Percentiles rank a stretch among this genome's conserved stretches.
phyloP scores from a whole-genome alignment of 2,329 filamentous ascomycete species.

The Paraconiothyrium brasiliense region DNA sequence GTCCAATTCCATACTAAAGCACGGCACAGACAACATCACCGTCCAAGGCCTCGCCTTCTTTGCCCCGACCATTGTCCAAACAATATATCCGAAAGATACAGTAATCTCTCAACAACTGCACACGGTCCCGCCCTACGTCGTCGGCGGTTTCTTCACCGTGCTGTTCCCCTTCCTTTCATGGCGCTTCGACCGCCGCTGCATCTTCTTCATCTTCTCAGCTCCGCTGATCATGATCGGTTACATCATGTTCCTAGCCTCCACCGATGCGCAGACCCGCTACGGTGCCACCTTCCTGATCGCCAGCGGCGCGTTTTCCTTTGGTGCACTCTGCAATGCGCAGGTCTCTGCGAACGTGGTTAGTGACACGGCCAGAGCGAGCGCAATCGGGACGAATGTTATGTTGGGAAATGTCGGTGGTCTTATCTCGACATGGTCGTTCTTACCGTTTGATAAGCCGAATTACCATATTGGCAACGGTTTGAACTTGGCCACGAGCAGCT shows the following conservation, averaged over 20 bases:
- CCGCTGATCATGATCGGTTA: slow-evolving; percentile 75
- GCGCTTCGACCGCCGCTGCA: slow-evolving; percentile 66
- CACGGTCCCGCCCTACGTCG: slow-evolving; percentile 75
- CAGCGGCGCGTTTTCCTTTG: slow-evolving; percentile 69
- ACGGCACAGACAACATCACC: slow-evolving; percentile 69
- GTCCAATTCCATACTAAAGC: background rate
- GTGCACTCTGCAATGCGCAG: slow-evolving; percentile 72
- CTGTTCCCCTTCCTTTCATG: slow-evolving; percentile 69
- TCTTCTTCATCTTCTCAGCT: slow-evolving; percentile 68
- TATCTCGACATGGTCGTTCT: slow-evolving; percentile 71
- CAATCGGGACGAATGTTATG: slow-evolving; percentile 75
- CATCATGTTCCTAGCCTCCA: slow-evolving; percentile 72
- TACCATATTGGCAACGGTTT: slow-evolving; percentile 77
- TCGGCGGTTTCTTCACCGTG: slow-evolving; percentile 73
- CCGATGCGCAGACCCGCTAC: slow-evolving; percentile 64
- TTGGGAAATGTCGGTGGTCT: slow-evolving; percentile 77
- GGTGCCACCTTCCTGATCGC: slow-evolving; percentile 76
- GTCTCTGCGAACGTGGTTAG: slow-evolving; percentile 75
- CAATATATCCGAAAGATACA: slow-evolving; percentile 69
- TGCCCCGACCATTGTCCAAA: slow-evolving; percentile 73
- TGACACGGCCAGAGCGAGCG: slow-evolving; percentile 73
- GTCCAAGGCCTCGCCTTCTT: slow-evolving; percentile 77
- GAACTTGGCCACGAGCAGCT: slow-evolving; percentile 70
- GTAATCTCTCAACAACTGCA: slow-evolving; percentile 73
- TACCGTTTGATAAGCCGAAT: slow-evolving; percentile 70